Evolutionary conservation across 345 rosid genomes (phyloP).

Genomic region (Aquilaria sinensis): DNA sequence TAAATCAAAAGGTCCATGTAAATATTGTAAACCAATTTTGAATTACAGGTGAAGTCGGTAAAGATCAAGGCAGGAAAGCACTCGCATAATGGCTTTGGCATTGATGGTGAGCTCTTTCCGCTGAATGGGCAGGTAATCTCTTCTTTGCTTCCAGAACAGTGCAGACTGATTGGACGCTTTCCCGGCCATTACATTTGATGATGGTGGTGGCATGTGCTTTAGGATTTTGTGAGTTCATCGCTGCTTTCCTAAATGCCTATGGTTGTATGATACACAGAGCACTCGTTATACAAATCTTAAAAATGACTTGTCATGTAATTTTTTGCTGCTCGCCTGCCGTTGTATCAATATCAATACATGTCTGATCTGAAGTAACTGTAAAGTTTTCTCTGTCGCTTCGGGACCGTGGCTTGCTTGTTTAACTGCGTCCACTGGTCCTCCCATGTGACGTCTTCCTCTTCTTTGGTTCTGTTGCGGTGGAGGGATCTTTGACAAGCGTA

Average conservation of each 20-base stretch:
- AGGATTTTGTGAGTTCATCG: not conserved
- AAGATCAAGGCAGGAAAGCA: constrained; percentile 75
- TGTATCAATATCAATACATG: no score
- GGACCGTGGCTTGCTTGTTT: no score
- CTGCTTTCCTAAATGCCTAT: not conserved
- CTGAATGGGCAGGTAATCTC: constrained; percentile 83
- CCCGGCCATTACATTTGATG: constrained; percentile 31
- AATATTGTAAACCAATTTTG: constrained; percentile 4
- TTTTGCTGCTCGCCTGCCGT: no score
- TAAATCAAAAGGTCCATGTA: not conserved
- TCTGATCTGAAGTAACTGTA: no score
- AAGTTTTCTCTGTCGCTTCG: no score
- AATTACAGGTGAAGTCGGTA: constrained; percentile 77
- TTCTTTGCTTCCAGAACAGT: constrained; percentile 85
- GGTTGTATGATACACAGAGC: constrained; percentile 8
- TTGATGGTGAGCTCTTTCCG: constrained; percentile 85
- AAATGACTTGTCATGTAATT: no score
- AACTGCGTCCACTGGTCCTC: no score
- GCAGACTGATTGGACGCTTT: constrained; percentile 80
- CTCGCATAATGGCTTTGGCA: constrained; percentile 81
- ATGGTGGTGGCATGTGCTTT: constrained; percentile 9
- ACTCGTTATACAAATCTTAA: not conserved
- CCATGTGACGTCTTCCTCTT: no score
- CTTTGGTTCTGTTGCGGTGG: no score
- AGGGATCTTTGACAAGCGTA: no score